phyloP scores from a whole-genome alignment of 768 basidiomycete species.

The Podaxis sp. region DNA sequence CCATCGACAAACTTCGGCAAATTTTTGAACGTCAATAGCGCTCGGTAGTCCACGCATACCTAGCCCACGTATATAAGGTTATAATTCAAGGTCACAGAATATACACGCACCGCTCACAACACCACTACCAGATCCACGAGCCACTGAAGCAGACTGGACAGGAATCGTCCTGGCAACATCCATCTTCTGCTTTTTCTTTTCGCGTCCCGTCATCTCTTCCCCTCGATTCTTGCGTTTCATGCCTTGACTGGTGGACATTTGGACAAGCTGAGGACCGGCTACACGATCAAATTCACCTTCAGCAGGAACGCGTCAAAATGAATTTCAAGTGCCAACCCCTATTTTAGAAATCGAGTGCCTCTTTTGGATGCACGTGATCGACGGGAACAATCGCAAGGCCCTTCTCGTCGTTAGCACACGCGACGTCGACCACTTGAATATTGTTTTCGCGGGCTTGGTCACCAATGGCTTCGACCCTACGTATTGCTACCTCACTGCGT shows the following conservation, averaged over 20 bases:
- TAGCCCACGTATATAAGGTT: conserved; percentile 24
- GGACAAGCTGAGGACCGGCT: background rate
- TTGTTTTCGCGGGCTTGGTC: background rate
- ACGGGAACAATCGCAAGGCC: conserved; percentile 6
- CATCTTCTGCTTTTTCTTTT: conserved; percentile 72
- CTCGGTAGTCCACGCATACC: conserved; percentile 64
- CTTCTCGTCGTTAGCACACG: background rate
- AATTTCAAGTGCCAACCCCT: background rate
- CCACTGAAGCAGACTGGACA: conserved; percentile 44
- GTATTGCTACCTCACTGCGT: background rate
- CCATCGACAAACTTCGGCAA: conserved; percentile 64
- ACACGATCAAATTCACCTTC: background rate
- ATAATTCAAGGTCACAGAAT: background rate
- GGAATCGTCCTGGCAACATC: conserved; percentile 64
- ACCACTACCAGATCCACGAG: conserved; percentile 34
- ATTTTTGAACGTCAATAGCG: conserved; percentile 84
- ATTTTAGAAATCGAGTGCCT: background rate
- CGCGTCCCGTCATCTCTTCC: conserved; percentile 41
- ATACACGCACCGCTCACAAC: conserved; percentile 32
- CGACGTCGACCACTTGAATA: conserved; percentile 4
- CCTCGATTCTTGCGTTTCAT: conserved; percentile 37
- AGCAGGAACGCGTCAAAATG: background rate
- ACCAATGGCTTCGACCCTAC: conserved; percentile 5
- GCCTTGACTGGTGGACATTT: conserved; percentile 23
- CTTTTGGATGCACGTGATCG: conserved; percentile 5